Evolutionary conservation across 2,329 filamentous ascomycete genomes (phyloP).

Genomic region (Calonectria crousiana): DNA sequence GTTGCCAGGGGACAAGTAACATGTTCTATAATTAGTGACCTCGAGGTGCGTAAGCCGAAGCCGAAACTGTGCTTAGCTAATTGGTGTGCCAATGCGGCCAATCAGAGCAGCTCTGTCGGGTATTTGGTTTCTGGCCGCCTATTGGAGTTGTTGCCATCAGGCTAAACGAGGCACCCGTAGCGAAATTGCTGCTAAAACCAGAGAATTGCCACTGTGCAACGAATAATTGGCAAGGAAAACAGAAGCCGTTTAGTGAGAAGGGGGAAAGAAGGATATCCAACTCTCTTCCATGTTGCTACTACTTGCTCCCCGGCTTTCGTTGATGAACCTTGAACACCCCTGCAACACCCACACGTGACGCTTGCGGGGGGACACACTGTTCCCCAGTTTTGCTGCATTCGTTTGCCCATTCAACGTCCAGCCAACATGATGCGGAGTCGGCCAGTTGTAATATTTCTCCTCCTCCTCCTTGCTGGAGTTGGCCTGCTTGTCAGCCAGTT

Average conservation of each 20-base stretch:
- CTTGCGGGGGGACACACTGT: not conserved
- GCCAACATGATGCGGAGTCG: not conserved
- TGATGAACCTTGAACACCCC: not conserved
- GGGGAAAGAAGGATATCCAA: not conserved
- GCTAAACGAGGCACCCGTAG: not conserved
- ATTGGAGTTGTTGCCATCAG: not conserved
- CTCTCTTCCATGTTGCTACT: not conserved
- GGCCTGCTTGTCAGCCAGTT: not conserved
- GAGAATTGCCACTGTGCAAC: not conserved
- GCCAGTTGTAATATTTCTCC: not conserved
- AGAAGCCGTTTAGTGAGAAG: not conserved
- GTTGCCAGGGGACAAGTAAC: constrained; percentile 3
- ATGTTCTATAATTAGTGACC: constrained; percentile 10
- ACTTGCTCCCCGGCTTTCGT: not conserved
- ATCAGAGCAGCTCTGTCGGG: not conserved
- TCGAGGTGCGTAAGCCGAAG: not conserved
- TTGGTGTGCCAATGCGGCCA: not conserved
- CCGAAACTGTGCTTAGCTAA: not conserved
- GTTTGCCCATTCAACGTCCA: not conserved
- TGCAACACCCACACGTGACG: not conserved
- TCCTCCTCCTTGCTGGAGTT: not conserved
- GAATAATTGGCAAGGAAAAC: not conserved
- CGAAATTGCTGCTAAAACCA: not conserved
- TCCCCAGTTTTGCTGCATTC: not conserved
- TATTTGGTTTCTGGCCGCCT: not conserved